Evolutionary conservation across 805 yeast species (phyloP).

Genomic region (Saccharomycopsis lassenensis): DNA sequence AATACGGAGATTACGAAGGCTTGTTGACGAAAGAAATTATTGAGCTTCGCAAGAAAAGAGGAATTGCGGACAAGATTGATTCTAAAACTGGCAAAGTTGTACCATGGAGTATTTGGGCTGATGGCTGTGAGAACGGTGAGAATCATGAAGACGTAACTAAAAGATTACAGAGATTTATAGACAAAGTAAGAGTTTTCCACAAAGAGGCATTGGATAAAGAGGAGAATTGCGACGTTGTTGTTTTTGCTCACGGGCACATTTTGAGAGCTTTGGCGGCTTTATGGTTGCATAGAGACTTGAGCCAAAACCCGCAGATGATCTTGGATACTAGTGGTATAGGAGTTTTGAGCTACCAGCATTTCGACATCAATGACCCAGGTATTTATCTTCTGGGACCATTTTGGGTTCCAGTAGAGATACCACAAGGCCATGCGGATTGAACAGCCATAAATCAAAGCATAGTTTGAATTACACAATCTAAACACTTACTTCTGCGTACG

Average conservation of each 20-base stretch:
- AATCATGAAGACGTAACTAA: slow-evolving; percentile 49
- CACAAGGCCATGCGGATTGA: slow-evolving; percentile 38
- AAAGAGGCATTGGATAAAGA: slow-evolving; percentile 37
- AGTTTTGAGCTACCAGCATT: slow-evolving; percentile 82
- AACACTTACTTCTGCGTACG: too few relatives aligned
- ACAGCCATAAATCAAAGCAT: too few relatives aligned
- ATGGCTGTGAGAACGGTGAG: slow-evolving; percentile 93
- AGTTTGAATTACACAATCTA: too few relatives aligned
- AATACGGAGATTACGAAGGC: slow-evolving; percentile 94
- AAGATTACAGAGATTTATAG: slow-evolving; percentile 64
- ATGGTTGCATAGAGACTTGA: slow-evolving; percentile 60
- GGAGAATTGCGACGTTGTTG: slow-evolving; percentile 58
- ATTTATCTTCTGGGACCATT: slow-evolving; percentile 77
- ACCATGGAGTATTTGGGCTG: slow-evolving; percentile 78
- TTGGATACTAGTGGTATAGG: slow-evolving; percentile 95
- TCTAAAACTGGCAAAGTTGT: slow-evolving; percentile 9
- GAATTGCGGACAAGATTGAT: slow-evolving; percentile 29
- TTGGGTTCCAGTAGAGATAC: slow-evolving; percentile 57
- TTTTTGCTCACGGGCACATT: slow-evolving; percentile 91
- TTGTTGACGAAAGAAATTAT: slow-evolving; percentile 55
- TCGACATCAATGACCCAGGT: slow-evolving; percentile 79
- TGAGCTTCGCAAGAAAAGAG: slow-evolving; percentile 45
- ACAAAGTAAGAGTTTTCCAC: slow-evolving; percentile 52
- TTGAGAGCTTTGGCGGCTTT: slow-evolving; percentile 81
- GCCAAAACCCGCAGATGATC: slow-evolving; percentile 63